Base-by-base conservation (phyloP, 495 filamentous ascomycete genomes). In the Lophiostoma macrostomum region DNA sequence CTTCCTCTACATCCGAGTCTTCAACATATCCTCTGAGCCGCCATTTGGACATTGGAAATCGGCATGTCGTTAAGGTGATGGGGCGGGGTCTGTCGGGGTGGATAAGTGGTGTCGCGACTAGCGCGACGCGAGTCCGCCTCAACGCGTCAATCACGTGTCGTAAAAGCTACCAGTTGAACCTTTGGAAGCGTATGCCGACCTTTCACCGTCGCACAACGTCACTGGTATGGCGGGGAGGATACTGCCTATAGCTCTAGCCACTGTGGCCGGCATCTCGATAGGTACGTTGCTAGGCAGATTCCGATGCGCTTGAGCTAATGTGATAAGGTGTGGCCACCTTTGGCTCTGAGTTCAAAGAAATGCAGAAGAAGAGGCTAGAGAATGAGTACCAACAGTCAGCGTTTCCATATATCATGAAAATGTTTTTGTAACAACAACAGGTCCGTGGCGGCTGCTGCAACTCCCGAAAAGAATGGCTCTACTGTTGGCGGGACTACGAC, bases 1-100 rank as follows among this genome's bases (percentile, higher is more conserved):
- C 60, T 14, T 60, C 60, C 35, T 64, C 60, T 29, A 58, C 60
- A 49, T 64, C 60, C 6, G 60, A 60, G 27, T 64, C 60, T 34
- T 59, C 44, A 28, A 64, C 60, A 22, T 39, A 60, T 23, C 56
- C 56, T 51, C 19, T 56, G 16, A 44, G 28, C 30, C 51, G 50
- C 60, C 60, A 64, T 56, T 49, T 36, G 45, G 55, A 59, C 60
- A 64, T 64, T 60, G 38, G 52, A 34, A 42, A 32, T 12, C 24
- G 45, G 47, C 60, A 64, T 64, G 31, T 48, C 60, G 56, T 44
- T 51, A n/a, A 30, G 16, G 35, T 31, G 31, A 14, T 12, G 38
- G 20, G 27, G 53, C 27, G 31, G 31, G 48, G 14, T 35, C 20
- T 44, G 37, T 37, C 12, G 29, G 13, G 19, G 25, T 2, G 24